A percentile compares a stretch with the other conserved stretches of the same genome.
These are phyloP conservation scores for Eucalyptus tenuipes DNA, from an alignment of 345 rosid genomes.

Conservation along the genomic window DNA sequence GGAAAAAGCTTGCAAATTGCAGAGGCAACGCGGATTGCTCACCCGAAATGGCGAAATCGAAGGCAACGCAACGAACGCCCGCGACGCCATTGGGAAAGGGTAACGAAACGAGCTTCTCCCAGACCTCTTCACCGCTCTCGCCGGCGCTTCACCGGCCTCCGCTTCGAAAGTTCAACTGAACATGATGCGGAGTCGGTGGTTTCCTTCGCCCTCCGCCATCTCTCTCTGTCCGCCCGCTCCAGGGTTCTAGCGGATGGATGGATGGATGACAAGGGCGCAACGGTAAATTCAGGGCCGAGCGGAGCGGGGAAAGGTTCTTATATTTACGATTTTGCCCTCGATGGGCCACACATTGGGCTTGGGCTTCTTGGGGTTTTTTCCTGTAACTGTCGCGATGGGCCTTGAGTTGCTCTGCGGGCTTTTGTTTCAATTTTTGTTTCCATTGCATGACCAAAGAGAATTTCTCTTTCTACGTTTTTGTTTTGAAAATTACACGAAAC, in stretches of 20 bases:
- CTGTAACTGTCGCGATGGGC: not conserved
- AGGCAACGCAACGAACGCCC: not conserved
- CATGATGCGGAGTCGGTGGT: not conserved
- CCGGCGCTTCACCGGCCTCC: not conserved
- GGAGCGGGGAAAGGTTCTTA: not conserved
- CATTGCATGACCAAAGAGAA: not conserved
- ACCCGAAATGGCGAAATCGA: not conserved
- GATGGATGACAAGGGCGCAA: not conserved
- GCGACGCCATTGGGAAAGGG: not conserved
- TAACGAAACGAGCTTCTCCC: not conserved
- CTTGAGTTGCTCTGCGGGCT: not conserved
- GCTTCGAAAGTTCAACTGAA: not conserved
- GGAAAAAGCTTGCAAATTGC: not conserved
- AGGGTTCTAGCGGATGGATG: not conserved
- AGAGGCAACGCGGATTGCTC: not conserved
- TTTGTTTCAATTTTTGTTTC: not conserved
- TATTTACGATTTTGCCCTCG: not conserved
- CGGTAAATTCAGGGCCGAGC: not conserved
- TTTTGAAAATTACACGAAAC: not conserved
- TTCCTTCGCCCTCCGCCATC: not conserved
- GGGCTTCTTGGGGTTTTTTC: not conserved
- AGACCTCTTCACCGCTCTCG: not conserved
- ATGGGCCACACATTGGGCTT: not conserved
- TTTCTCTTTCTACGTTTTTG: not conserved
- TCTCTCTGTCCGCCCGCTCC: not conserved